Evolutionary conservation across 2,329 filamentous ascomycete genomes (phyloP).

Genomic region (Macrophomina tecta): DNA sequence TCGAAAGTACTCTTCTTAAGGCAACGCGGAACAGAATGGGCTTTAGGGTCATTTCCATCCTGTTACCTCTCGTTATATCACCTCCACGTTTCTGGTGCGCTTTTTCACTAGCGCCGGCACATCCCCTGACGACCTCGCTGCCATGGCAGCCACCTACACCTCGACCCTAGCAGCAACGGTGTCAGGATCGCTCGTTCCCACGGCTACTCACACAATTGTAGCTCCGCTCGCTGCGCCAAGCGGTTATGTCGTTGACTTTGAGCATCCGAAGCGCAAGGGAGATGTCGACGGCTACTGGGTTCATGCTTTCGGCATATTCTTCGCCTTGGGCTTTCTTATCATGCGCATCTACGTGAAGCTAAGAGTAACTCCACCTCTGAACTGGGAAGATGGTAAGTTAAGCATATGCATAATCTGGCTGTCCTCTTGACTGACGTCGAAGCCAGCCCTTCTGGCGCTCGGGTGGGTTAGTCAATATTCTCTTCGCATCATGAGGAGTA

Average conservation of each 20-base stretch:
- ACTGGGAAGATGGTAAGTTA: conserved; percentile 38
- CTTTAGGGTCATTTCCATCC: background rate
- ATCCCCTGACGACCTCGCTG: background rate
- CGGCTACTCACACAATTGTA: background rate
- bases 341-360: conserved; percentile 39
- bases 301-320: conserved; percentile 32
- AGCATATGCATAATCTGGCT: background rate
- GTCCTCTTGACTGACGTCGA: background rate
- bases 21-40: background rate
- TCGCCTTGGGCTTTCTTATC: conserved; percentile 34
- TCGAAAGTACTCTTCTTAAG: background rate
- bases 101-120: background rate
- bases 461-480: background rate
- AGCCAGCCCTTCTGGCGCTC: background rate
- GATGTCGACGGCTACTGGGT: conserved; percentile 33
- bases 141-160: background rate
- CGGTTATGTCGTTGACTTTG: conserved; percentile 40
- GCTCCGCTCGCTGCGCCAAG: conserved; percentile 33
- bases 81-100: background rate
- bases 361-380: conserved; percentile 33
- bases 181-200: background rate
- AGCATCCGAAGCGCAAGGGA: conserved; percentile 34
- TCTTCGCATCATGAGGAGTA: background rate
- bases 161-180: background rate
- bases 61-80: background rate